phyloP scores from a whole-genome alignment of 495 filamentous ascomycete genomes.

The Staphylotrichum longicolle region DNA sequence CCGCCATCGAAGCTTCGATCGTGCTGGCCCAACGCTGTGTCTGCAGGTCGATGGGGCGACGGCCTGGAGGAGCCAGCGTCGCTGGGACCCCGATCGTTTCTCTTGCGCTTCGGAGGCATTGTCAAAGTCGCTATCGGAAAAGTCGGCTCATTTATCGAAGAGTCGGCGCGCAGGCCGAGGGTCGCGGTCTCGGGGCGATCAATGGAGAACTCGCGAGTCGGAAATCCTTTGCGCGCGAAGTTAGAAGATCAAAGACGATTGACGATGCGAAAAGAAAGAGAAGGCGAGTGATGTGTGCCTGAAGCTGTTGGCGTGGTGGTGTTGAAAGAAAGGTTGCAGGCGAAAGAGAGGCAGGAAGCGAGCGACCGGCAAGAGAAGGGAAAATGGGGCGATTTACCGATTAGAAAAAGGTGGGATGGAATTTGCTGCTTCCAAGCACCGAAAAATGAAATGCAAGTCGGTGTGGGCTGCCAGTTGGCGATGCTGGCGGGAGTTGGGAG shows the following conservation, averaged over 20 bases:
- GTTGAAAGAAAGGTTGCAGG: constrained; percentile 6
- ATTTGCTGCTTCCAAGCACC: constrained; percentile 9
- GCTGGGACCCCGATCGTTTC: constrained; percentile 44
- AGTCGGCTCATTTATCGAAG: constrained; percentile 29
- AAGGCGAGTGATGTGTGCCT: background rate
- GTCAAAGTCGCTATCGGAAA: constrained; percentile 23
- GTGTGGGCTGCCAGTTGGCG: constrained; percentile 15
- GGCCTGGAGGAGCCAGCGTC: constrained; percentile 48
- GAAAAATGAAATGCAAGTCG: constrained; percentile 12
- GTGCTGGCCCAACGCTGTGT: constrained; percentile 49
- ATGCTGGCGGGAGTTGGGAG: constrained; percentile 15
- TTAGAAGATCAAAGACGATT: background rate
- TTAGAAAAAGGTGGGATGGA: constrained; percentile 21
- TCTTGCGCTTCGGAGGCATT: constrained; percentile 56
- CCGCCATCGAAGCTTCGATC: constrained; percentile 47
- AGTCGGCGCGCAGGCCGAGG: constrained; percentile 24
- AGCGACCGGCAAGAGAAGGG: constrained; percentile 7
- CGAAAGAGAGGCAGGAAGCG: constrained; percentile 5
- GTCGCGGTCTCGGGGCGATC: constrained; percentile 8
- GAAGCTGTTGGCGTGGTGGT: constrained; percentile 2
- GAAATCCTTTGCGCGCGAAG: background rate
- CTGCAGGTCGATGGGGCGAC: constrained; percentile 52
- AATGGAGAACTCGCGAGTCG: background rate
- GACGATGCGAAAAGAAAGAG: constrained; percentile 9
- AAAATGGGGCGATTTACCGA: constrained; percentile 10